Evolutionary conservation across 176 grass and related monocot species (phyloP), one percentile per base, ranked within the genome.

Genomic region (Oryza longistaminata): DNA sequence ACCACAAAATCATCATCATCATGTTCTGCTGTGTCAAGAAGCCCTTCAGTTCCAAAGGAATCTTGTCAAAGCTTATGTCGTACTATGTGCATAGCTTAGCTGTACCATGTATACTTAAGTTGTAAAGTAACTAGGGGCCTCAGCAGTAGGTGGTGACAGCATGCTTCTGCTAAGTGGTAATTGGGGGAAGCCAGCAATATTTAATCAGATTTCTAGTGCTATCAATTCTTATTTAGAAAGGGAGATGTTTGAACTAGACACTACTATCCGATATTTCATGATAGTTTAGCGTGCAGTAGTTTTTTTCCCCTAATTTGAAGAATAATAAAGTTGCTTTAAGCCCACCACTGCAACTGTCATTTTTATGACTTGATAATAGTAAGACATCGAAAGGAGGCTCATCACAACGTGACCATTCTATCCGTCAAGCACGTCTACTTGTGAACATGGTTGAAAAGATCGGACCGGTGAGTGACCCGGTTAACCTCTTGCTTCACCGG

Each of bases 71-170:
- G 34, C 12, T 35, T 17, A 62, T 62, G 13, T 21, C 19, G 14
- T 83, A 24, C 39, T 65, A 43, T 81, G 81, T 91, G 69, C 66
- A 84, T 87, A 91, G 27, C 11, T 87, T 87, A 91, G 27, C 11
- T 91, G 81, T 87, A 84, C 85, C 70, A 84, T 50, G 75, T 5
- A 74, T 87, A 61, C 26, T 78, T 82, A 76, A 21, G 76, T 33
- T 87, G 81, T 86, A 64, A 85, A 81, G 50, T 45, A 77, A 78
- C 48, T 78, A 60, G 27, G 76, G 73, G 35, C 50, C 66, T 65
- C 21, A 44, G 33, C 27, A 8, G 13, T 73, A 27, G 14, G 39
- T 26, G 14, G 37, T 27, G 68, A 55, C 17, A 46, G 3, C 15
- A 67, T 65, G 35, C 58, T 4, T 35, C 61, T 75, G 45, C 75